Evolutionary conservation across 2,329 filamentous ascomycete genomes (phyloP).

Genomic region (Fusarium sp.): DNA sequence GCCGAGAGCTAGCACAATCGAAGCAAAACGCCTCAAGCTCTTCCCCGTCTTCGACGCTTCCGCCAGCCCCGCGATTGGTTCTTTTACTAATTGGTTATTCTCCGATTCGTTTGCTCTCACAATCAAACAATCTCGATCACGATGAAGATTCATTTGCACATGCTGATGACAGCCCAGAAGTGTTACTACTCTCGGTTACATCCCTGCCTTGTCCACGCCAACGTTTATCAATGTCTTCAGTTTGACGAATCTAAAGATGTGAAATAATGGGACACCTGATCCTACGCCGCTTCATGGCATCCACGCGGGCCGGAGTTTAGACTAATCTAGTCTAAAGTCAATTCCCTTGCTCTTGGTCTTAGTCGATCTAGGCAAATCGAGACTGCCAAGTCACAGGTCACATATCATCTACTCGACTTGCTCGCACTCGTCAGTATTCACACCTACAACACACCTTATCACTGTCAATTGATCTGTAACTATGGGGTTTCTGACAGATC

Average conservation of each 20-base stretch:
- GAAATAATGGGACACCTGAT: background rate
- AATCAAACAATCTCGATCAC: background rate
- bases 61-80: background rate
- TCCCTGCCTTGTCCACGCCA: background rate
- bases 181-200: background rate
- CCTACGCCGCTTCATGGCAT: background rate
- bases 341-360: background rate
- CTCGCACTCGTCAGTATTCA: background rate
- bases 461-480: background rate
- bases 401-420: background rate
- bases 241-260: background rate
- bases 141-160: background rate
- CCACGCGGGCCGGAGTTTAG: background rate
- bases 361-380: background rate
- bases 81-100: background rate
- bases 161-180: background rate
- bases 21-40: background rate
- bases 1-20: background rate
- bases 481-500: slow-evolving; percentile 23
- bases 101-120: background rate
- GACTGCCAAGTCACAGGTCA: background rate
- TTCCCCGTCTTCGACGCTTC: background rate
- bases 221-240: background rate
- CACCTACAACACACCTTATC: background rate
- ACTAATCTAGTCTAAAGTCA: background rate